Percentiles rank a stretch among this genome's conserved stretches.
Evolutionary conservation across 2,329 filamentous ascomycete genomes (phyloP).

Genomic region (Fusarium fujikuroi): DNA sequence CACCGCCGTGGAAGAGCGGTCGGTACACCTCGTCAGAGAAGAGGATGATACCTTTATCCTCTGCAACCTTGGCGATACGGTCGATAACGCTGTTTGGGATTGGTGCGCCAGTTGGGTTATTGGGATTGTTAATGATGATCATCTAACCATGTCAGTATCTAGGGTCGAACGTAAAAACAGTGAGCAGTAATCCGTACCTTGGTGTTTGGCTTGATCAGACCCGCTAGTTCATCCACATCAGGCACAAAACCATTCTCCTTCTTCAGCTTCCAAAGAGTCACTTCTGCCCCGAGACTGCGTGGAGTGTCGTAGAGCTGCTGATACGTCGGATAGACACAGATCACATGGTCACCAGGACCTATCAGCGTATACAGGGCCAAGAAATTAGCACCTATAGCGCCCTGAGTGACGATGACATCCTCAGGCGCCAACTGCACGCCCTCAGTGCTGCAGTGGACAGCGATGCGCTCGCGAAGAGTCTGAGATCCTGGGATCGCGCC

Average conservation of each 20-base stretch:
- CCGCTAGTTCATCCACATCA: conserved; percentile 72
- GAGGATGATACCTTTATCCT: conserved; percentile 70
- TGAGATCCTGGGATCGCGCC: conserved; percentile 77
- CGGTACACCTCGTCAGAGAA: conserved; percentile 86
- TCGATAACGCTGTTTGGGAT: conserved; percentile 70
- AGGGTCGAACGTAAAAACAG: no score
- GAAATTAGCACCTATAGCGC: conserved; percentile 86
- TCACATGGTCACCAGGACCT: conserved; percentile 80
- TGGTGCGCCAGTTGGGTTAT: conserved; percentile 82
- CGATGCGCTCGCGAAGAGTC: conserved; percentile 71
- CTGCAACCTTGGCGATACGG: conserved; percentile 71
- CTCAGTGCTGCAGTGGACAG: conserved; percentile 71
- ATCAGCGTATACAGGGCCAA: conserved; percentile 78
- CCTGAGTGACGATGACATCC: conserved; percentile 79
- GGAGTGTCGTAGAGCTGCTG: conserved; percentile 86
- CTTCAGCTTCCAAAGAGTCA: conserved; percentile 79
- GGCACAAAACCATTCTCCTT: conserved; percentile 73
- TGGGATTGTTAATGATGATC: conserved; percentile 74
- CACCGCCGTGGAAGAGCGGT: conserved; percentile 76
- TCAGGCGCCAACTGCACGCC: conserved; percentile 59
- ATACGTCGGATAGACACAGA: conserved; percentile 89
- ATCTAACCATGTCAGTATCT: conserved; percentile 44
- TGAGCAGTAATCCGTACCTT: conserved; percentile 60
- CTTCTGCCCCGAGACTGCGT: conserved; percentile 77
- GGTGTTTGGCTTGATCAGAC: conserved; percentile 73